Percentiles rank a stretch among this genome's conserved stretches.
Evolutionary conservation across 2,329 filamentous ascomycete genomes (phyloP).

Genomic region (Periconia sp.): DNA sequence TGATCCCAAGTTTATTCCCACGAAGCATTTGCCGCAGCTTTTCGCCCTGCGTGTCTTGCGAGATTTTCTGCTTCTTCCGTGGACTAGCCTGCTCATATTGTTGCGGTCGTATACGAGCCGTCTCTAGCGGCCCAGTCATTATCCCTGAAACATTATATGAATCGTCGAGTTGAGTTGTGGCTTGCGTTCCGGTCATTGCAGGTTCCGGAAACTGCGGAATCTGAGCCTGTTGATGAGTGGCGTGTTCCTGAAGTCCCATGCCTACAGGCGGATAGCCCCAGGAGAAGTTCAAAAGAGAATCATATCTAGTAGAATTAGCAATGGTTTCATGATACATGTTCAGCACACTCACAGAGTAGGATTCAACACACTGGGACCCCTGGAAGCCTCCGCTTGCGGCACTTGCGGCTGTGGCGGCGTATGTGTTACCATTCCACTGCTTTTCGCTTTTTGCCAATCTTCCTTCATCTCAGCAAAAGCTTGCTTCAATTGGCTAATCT

Average conservation of each 20-base stretch:
- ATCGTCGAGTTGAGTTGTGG: background rate
- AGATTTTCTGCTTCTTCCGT: conserved; percentile 6
- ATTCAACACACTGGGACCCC: background rate
- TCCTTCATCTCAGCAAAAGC: background rate
- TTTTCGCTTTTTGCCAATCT: background rate
- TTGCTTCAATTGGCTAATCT: background rate
- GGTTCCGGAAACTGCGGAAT: background rate
- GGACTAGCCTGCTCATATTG: background rate
- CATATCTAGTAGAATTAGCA: background rate
- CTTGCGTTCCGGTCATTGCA: background rate
- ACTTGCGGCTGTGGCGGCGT: background rate
- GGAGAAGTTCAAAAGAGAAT: background rate
- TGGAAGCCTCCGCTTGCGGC: background rate
- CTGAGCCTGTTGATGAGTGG: background rate
- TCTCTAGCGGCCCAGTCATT: background rate
- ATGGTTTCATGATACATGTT: background rate
- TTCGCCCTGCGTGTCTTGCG: background rate
- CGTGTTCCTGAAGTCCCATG: background rate
- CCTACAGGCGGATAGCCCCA: background rate
- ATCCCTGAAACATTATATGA: background rate
- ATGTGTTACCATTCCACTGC: background rate
- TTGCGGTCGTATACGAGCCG: background rate
- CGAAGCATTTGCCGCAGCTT: background rate
- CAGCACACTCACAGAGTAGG: background rate
- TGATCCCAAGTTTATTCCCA: background rate